phyloP scores from a whole-genome alignment of 2,329 filamentous ascomycete genomes.

The Boeremia exigua region DNA sequence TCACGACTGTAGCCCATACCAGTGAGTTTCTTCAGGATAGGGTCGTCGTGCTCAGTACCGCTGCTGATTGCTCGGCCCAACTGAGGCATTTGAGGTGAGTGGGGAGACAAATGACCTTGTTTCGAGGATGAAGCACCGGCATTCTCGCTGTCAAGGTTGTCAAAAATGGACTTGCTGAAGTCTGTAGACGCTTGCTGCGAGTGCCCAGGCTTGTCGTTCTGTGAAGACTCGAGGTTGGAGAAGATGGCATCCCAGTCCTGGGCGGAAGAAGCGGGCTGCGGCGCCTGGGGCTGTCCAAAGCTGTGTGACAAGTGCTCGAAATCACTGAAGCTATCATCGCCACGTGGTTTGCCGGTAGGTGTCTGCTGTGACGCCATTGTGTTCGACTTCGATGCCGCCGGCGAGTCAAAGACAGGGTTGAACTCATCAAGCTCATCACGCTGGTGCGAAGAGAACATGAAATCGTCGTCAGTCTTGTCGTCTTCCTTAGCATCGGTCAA shows the following conservation, averaged over 20 bases:
- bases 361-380: slow-evolving; percentile 54
- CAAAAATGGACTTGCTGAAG: slow-evolving; percentile 46
- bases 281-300: slow-evolving; percentile 48
- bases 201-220: slow-evolving; percentile 39
- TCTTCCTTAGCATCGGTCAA: slow-evolving; percentile 83
- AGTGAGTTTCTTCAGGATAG: slow-evolving; percentile 86
- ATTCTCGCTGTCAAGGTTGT: slow-evolving; percentile 44
- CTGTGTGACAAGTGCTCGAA: slow-evolving; percentile 55
- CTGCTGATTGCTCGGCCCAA: slow-evolving; percentile 74
- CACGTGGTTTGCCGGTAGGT: slow-evolving; percentile 46
- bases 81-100: slow-evolving; percentile 46
- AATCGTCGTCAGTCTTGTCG: slow-evolving; percentile 75
- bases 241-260: slow-evolving; percentile 98
- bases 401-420: slow-evolving; percentile 80
- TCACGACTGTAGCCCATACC: slow-evolving; percentile 83
- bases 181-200: slow-evolving; percentile 44
- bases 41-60: slow-evolving; percentile 84
- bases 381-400: slow-evolving; percentile 56
- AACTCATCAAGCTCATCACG: slow-evolving; percentile 77
- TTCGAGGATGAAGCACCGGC: slow-evolving; percentile 40
- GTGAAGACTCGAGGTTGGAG: slow-evolving; percentile 71
- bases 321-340: slow-evolving; percentile 57
- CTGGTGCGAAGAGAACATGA: slow-evolving; percentile 69
- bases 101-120: slow-evolving; percentile 19
- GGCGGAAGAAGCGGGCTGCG: slow-evolving; percentile 50